Evolutionary conservation across 352 stramenopile genomes (phyloP).

Genomic region (Phytopythium boreale): DNA sequence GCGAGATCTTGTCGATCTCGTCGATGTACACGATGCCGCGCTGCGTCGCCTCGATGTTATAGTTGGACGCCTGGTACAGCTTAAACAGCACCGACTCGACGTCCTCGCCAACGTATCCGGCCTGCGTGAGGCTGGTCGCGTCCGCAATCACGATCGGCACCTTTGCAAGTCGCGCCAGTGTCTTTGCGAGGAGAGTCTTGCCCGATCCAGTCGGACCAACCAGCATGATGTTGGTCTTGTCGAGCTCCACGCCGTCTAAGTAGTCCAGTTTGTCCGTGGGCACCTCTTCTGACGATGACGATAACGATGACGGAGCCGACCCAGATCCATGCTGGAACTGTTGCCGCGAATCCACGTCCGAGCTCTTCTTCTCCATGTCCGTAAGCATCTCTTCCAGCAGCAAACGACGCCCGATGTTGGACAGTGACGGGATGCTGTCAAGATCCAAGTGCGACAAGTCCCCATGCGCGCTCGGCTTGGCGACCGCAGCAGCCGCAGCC

Average conservation of each 20-base stretch:
- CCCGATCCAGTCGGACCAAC: conserved; percentile 94
- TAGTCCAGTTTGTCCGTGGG: conserved; percentile 58
- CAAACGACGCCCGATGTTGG: conserved; percentile 45
- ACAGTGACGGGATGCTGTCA: conserved; percentile 27
- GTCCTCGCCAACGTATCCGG: conserved; percentile 98
- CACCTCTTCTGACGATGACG: background rate
- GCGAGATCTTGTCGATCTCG: conserved; percentile 98
- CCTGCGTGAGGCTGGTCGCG: conserved; percentile 97
- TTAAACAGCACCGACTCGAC: conserved; percentile 98
- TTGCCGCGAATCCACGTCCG: background rate
- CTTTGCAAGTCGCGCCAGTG: conserved; percentile 93
- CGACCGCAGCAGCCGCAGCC: conserved; percentile 22
- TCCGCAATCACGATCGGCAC: conserved; percentile 97
- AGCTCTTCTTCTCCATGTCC: conserved; percentile 34
- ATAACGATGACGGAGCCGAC: conserved; percentile 1
- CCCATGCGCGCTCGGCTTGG: conserved; percentile 19
- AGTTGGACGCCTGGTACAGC: conserved; percentile 95
- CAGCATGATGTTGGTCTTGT: conserved; percentile 98
- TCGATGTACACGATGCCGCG: conserved; percentile 98
- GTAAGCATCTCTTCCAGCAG: conserved; percentile 66
- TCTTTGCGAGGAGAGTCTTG: conserved; percentile 98
- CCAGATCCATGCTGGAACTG: conserved; percentile 10
- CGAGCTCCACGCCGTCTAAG: conserved; percentile 91
- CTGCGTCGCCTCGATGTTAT: conserved; percentile 95
- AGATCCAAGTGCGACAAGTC: conserved; percentile 27